phyloP scores from a whole-genome alignment of 2,329 filamentous ascomycete species.

The Clonostachys rhizophaga region DNA sequence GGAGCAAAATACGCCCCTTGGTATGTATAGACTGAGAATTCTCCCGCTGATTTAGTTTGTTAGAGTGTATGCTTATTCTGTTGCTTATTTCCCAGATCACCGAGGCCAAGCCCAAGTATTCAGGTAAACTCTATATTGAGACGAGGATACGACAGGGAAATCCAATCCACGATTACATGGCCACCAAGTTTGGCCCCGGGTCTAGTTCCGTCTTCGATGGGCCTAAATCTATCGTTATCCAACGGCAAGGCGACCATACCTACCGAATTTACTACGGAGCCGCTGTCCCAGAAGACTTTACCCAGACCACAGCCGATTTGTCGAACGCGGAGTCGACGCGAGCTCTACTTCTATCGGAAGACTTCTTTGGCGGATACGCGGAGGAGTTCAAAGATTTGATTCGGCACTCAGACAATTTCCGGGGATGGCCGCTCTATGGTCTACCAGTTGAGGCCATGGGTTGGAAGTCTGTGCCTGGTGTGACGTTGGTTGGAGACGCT shows the following conservation, averaged over 20 bases:
- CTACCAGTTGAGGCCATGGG: slow-evolving; percentile 24
- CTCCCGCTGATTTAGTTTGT: no score
- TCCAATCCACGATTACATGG: not conserved
- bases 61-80: no score
- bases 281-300: no score
- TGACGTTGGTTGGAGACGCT: slow-evolving; percentile 49
- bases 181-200: not conserved
- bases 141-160: slow-evolving; percentile 15
- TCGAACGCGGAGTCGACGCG: not conserved
- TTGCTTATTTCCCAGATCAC: slow-evolving; percentile 19
- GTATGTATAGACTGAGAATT: not conserved
- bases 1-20: slow-evolving; percentile 21
- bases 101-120: slow-evolving; percentile 26
- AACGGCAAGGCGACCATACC: not conserved
- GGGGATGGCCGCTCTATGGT: not conserved
- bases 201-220: not conserved
- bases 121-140: slow-evolving; percentile 29
- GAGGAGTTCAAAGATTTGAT: not conserved
- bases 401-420: not conserved
- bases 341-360: not conserved
- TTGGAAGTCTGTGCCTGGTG: slow-evolving; percentile 34
- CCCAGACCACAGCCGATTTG: not conserved
- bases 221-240: not conserved
- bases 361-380: not conserved
- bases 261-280: not conserved